Conservation (phyloP, 345 rosid species). For the Aurinia saxatilis region DNA sequence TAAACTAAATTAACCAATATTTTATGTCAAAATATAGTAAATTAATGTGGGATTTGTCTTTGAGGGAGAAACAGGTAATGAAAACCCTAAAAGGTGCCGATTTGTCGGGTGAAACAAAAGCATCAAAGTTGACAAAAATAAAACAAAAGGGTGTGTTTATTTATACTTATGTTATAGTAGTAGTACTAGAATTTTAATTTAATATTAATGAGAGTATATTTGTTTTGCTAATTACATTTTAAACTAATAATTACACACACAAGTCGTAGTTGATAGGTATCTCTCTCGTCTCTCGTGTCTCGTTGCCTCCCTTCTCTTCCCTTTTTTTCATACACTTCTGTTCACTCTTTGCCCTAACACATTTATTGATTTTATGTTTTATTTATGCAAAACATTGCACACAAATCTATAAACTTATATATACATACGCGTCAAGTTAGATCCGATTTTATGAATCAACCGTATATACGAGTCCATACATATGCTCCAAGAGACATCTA, state of each 20-base stretch:
- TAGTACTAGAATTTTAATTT: too few relatives aligned
- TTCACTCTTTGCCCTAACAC: conserved; percentile 27
- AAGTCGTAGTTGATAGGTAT: conserved; percentile 22
- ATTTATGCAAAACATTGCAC: conserved; percentile 14
- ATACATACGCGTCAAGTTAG: conserved; percentile 14
- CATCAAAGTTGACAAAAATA: conserved; percentile 34
- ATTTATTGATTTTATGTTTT: conserved; percentile 1
- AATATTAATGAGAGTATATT: too few relatives aligned
- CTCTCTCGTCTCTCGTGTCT: conserved; percentile 26
- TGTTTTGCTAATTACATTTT: background rate
- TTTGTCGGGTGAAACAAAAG: conserved; percentile 38
- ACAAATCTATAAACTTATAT: background rate
- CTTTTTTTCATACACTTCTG: conserved; percentile 18
- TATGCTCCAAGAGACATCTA: background rate
- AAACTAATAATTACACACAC: conserved; percentile 1
- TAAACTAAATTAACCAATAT: background rate
- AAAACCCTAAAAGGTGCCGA: conserved; percentile 36
- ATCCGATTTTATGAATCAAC: conserved; percentile 13
- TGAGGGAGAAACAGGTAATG: conserved; percentile 32
- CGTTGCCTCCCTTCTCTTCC: conserved; percentile 20
- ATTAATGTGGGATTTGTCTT: conserved; percentile 30
- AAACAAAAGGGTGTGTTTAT: conserved; percentile 33
- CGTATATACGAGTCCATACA: background rate
- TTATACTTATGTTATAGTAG: conserved; percentile 22
- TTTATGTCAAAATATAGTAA: background rate